Base-by-base conservation (phyloP, 73 alveolate genomes). In the Breviolum minutum region DNA sequence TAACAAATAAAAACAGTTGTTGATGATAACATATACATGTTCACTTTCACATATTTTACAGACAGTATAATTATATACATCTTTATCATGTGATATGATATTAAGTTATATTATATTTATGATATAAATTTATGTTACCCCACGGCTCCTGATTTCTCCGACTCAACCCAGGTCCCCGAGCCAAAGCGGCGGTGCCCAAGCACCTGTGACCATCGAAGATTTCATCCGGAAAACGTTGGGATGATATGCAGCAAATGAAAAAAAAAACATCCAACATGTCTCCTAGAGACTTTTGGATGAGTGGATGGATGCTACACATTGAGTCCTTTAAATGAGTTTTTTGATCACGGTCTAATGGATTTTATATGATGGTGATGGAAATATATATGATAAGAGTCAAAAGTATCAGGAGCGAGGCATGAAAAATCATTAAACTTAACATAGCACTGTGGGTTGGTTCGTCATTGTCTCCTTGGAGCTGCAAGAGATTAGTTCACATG, bases 171-270 rank as follows among this genome's bases (percentile, higher is more conserved):
- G 77, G 17, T 13, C 12, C 40, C 83, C 83, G 32, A 7, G 69
- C 93, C 93, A 84, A 84, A 61, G 93, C 93, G n/a, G 93, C 66
- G 93, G 93, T 84, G 76, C 93, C 93, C 93, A 84, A 61, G 74
- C 93, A 84, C 74, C 93, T 82, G 48, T 63, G 26, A 10, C 2
- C 64, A 8, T 17, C 64, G 12, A 40, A 73, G 14, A 79, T 79
- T 63, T 27, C 77, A 68, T n/a, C n/a, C n/a, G n/a, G n/a, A n/a
- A n/a, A n/a, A n/a, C n/a, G n/a, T n/a, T n/a, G n/a, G n/a, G n/a
- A n/a, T n/a, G n/a, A n/a, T n/a, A n/a, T n/a, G n/a, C n/a, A n/a
- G n/a, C n/a, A n/a, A n/a, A n/a, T n/a, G n/a, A n/a, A n/a, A n/a
- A n/a, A n/a, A n/a, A n/a, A n/a, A n/a, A n/a, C n/a, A n/a, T n/a